These are phyloP conservation scores for Phylloporus sp. DNA, from an alignment of 1,284 basidiomycete species.

Conservation along the genomic window DNA sequence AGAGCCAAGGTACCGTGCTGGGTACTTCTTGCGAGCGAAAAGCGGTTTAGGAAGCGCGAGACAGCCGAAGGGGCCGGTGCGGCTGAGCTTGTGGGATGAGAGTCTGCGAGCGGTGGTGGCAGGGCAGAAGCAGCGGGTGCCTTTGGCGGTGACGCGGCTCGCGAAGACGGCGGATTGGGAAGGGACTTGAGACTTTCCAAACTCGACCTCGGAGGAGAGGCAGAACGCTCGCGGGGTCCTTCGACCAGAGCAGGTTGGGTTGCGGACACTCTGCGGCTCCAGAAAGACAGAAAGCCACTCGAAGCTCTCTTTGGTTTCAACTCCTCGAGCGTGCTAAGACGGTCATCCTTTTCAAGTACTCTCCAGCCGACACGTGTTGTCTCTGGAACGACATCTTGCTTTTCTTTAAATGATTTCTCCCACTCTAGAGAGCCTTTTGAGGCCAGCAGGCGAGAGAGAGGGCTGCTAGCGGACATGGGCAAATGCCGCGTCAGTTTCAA, in stretches of 20 bases:
- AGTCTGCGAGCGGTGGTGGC: conserved; percentile 18
- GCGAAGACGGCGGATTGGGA: conserved; percentile 21
- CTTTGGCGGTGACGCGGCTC: conserved; percentile 36
- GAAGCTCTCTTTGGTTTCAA: conserved; percentile 56
- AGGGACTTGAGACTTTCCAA: conserved; percentile 39
- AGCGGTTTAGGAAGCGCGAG: conserved; percentile 74
- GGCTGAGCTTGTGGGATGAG: conserved; percentile 29
- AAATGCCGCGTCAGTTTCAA: conserved; percentile 69
- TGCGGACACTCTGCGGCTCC: conserved; percentile 55
- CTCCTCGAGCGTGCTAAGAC: conserved; percentile 34
- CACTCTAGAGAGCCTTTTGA: conserved; percentile 77
- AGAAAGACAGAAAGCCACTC: conserved; percentile 75
- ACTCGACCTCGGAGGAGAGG: conserved; percentile 45
- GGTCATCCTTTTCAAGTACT: conserved; percentile 54
- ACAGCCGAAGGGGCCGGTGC: conserved; percentile 61
- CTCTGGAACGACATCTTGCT: conserved; percentile 56
- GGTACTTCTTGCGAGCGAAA: conserved; percentile 59
- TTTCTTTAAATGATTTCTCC: conserved; percentile 70
- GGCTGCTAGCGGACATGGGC: conserved; percentile 60
- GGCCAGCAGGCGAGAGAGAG: conserved; percentile 67
- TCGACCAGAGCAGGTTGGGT: conserved; percentile 23
- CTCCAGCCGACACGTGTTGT: conserved; percentile 72
- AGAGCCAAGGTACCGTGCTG: conserved; percentile 64
- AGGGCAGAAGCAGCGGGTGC: conserved; percentile 15
- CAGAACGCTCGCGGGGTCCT: conserved; percentile 29